A percentile compares a stretch with the other conserved stretches of the same genome.
Evolutionary conservation across 2,329 filamentous ascomycete species (phyloP).

Genomic region (Intubia oerlemansii): DNA sequence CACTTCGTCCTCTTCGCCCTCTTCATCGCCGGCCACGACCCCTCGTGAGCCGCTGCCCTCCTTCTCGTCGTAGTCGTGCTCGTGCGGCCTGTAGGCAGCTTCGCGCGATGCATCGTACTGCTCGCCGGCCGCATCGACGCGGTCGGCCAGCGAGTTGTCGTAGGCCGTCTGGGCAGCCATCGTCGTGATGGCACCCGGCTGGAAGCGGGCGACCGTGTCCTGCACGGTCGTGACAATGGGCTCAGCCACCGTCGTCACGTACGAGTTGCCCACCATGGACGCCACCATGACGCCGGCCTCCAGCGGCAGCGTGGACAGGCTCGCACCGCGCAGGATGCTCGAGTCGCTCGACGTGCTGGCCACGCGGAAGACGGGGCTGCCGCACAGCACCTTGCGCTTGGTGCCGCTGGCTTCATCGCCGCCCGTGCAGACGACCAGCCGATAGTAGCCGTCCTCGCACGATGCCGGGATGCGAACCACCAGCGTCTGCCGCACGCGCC

Average conservation of each 20-base stretch:
- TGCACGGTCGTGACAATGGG: constrained; percentile 1
- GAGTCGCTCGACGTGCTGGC: constrained; percentile 41
- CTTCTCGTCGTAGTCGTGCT: neutral
- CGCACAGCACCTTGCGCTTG: constrained; percentile 37
- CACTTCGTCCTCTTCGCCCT: constrained; percentile 11
- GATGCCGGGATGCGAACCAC: constrained; percentile 42
- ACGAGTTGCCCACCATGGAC: constrained; percentile 23
- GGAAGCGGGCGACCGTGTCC: constrained; percentile 14
- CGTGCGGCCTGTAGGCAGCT: constrained; percentile 15
- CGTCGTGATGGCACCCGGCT: constrained; percentile 16
- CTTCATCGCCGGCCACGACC: constrained; percentile 8
- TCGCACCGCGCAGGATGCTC: constrained; percentile 41
- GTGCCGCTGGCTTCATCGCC: constrained; percentile 10
- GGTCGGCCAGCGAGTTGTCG: constrained; percentile 13
- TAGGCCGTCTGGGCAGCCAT: constrained; percentile 21
- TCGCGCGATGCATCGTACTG: constrained; percentile 15
- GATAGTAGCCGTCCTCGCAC: constrained; percentile 45
- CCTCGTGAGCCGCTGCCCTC: neutral
- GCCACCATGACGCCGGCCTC: constrained; percentile 40
- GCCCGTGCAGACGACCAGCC: constrained; percentile 38
- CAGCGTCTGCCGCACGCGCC: constrained; percentile 34
- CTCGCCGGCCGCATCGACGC: constrained; percentile 15
- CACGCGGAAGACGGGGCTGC: constrained; percentile 47
- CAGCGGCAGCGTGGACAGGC: constrained; percentile 40
- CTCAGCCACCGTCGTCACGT: constrained; percentile 1